A percentile compares a stretch with the other conserved stretches of the same genome.
Evolutionary conservation across 495 filamentous ascomycete genomes (phyloP).

Genomic region (Podospora appendiculata): DNA sequence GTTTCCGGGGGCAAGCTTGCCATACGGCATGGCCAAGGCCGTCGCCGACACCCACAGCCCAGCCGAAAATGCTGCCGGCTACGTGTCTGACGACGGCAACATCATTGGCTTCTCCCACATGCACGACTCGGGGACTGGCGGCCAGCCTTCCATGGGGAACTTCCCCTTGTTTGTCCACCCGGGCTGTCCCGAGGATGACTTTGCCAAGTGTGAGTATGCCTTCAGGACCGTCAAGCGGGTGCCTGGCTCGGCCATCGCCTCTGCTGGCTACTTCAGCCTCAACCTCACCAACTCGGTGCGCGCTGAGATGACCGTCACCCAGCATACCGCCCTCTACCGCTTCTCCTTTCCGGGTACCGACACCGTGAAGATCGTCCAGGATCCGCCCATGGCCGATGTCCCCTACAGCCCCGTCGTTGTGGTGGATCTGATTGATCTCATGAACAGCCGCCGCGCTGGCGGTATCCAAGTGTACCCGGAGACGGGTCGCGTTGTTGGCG

Average conservation of each 20-base stretch:
- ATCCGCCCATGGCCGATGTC: conserved; percentile 6
- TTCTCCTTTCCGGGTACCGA: conserved; percentile 50
- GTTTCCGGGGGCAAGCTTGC: conserved; percentile 62
- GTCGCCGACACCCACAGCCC: conserved; percentile 50
- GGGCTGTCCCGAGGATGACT: conserved; percentile 55
- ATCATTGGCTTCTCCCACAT: conserved; percentile 51
- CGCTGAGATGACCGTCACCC: conserved; percentile 64
- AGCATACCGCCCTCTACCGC: conserved; percentile 58
- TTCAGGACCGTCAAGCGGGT: conserved; percentile 41
- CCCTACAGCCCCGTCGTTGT: conserved; percentile 52
- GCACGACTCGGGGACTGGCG: conserved; percentile 56
- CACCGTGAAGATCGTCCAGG: conserved; percentile 1
- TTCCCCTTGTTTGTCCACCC: conserved; percentile 67
- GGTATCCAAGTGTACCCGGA: conserved; percentile 42
- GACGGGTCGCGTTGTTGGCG: conserved; percentile 53
- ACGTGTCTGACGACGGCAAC: conserved; percentile 48
- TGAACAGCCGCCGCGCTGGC: conserved; percentile 49
- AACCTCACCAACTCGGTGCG: conserved; percentile 52
- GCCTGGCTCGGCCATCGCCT: conserved; percentile 45
- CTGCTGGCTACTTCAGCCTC: conserved; percentile 63
- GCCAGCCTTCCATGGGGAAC: conserved; percentile 63
- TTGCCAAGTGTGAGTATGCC: conserved; percentile 53
- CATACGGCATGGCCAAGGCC: conserved; percentile 68
- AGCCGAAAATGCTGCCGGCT: conserved; percentile 61
- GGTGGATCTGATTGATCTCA: conserved; percentile 58